These are phyloP conservation scores for Austroboletus eburneus DNA, from an alignment of 768 basidiomycete species.

Conservation along the genomic window DNA sequence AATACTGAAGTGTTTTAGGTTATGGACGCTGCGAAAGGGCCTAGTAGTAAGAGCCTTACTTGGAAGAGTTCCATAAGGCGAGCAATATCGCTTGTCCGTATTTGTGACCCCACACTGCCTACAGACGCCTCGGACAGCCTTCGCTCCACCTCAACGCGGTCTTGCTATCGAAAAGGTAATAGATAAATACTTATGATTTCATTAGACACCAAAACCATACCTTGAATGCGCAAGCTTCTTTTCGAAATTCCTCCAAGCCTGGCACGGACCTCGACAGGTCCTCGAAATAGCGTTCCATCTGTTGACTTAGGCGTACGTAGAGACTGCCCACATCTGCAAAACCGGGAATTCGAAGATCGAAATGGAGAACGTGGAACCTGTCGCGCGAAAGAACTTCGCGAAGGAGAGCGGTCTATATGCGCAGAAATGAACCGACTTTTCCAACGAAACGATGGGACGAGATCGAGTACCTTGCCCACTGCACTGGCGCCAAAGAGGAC, in stretches of 20 bases:
- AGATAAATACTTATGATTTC: conserved; percentile 1
- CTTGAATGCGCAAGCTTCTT: conserved; percentile 77
- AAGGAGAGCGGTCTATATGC: conserved; percentile 63
- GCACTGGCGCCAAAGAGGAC: conserved; percentile 78
- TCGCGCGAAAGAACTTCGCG: conserved; percentile 69
- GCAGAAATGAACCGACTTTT: neutral
- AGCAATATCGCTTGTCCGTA: conserved; percentile 77
- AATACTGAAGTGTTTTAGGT: conserved; percentile 40
- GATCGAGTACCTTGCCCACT: conserved; percentile 68
- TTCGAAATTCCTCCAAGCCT: conserved; percentile 71
- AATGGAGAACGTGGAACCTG: conserved; percentile 75
- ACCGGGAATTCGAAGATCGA: conserved; percentile 79
- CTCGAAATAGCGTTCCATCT: conserved; percentile 80
- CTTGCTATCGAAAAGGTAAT: conserved; percentile 47
- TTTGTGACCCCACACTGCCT: conserved; percentile 41
- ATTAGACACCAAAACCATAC: conserved; percentile 30
- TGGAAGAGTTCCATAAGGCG: conserved; percentile 84
- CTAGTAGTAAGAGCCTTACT: conserved; percentile 31
- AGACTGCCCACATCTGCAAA: conserved; percentile 79
- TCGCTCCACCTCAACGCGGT: conserved; percentile 69
- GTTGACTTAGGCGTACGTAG: conserved; percentile 70
- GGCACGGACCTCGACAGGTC: conserved; percentile 51
- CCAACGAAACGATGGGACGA: neutral
- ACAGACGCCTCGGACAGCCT: conserved; percentile 45
- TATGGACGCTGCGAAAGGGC: neutral